phyloP scores from a whole-genome alignment of 2,329 filamentous ascomycete genomes.

The Colletotrichum echinochloae region DNA sequence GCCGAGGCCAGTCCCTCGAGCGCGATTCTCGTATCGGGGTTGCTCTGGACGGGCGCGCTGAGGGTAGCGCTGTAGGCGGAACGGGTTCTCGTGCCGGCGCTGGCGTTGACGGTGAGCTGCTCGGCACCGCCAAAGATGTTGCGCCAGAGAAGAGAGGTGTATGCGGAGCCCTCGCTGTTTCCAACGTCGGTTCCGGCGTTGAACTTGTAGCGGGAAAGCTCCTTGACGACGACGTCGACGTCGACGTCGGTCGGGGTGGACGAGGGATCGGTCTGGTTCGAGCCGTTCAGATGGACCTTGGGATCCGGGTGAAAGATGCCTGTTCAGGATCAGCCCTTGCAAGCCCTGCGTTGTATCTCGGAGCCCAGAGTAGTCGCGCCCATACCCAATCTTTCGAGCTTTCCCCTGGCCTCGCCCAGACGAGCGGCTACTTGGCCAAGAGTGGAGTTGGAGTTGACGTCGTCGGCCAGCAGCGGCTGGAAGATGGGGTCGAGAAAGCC shows the following conservation, averaged over 20 bases:
- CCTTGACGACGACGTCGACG: conserved; percentile 83
- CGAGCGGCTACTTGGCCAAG: conserved; percentile 82
- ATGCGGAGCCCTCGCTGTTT: conserved; percentile 93
- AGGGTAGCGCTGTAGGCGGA: conserved; percentile 92
- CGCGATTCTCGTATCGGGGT: conserved; percentile 84
- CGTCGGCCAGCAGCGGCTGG: conserved; percentile 78
- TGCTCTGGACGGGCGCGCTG: conserved; percentile 80
- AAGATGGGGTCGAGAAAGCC: conserved; percentile 87
- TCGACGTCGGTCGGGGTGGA: conserved; percentile 83
- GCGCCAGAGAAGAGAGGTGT: conserved; percentile 85
- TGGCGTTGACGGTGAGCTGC: conserved; percentile 86
- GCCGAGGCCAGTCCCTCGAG: conserved; percentile 85
- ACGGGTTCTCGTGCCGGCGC: conserved; percentile 87
- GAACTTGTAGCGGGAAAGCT: conserved; percentile 85
- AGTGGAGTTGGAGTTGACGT: conserved; percentile 76
- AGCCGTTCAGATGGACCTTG: conserved; percentile 83
- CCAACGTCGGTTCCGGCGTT: conserved; percentile 96
- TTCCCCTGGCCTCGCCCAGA: conserved; percentile 76
- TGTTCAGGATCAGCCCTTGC: conserved; percentile 53
- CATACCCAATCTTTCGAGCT: conserved; percentile 84
- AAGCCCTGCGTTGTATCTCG: conserved; percentile 33
- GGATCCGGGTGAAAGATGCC: conserved; percentile 90
- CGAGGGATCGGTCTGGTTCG: conserved; percentile 75
- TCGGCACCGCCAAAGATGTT: conserved; percentile 97
- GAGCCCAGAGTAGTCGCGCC: conserved; percentile 13